These are phyloP conservation scores for Teratosphaeria epicoccoides DNA, from an alignment of 2,329 filamentous ascomycete genomes.

Conservation along the genomic window DNA sequence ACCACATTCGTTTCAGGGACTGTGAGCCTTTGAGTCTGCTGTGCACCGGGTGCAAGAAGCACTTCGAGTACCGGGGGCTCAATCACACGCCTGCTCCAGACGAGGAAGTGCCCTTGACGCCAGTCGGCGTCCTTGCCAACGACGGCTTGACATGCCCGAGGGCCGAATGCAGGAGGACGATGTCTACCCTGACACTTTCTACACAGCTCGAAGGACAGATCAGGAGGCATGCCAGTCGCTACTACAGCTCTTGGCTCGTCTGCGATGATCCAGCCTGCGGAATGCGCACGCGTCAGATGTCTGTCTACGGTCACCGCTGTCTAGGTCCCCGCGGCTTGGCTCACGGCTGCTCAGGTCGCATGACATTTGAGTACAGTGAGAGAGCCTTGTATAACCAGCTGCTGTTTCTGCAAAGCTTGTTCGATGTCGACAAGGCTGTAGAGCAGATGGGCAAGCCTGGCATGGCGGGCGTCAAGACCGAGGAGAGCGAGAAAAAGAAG, in stretches of 20 bases:
- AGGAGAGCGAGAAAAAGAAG: slow-evolving; percentile 49
- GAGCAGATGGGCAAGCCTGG: slow-evolving; percentile 25
- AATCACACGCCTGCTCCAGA: slow-evolving; percentile 25
- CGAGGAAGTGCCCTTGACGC: slow-evolving; percentile 23
- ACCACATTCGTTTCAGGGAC: slow-evolving; percentile 77
- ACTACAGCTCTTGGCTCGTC: slow-evolving; percentile 86
- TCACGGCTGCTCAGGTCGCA: slow-evolving; percentile 71
- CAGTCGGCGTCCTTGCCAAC: slow-evolving; percentile 53
- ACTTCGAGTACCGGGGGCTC: slow-evolving; percentile 68
- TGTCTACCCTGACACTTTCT: slow-evolving; percentile 63
- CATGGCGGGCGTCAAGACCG: slow-evolving; percentile 20
- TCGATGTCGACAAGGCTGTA: slow-evolving; percentile 78
- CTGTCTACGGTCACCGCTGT: slow-evolving; percentile 83
- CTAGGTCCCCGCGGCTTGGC: slow-evolving; percentile 78
- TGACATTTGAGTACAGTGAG: slow-evolving; percentile 80
- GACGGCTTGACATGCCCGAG: slow-evolving; percentile 63
- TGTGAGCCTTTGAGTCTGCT: slow-evolving; percentile 65
- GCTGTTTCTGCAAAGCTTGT: slow-evolving; percentile 72
- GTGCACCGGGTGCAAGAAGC: slow-evolving; percentile 68
- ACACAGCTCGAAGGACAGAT: slow-evolving; percentile 82
- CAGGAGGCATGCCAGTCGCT: slow-evolving; percentile 63
- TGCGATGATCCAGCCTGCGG: slow-evolving; percentile 86
- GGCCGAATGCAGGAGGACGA: slow-evolving; percentile 49
- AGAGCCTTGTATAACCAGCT: slow-evolving; percentile 92
- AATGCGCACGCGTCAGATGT: slow-evolving; percentile 80